A percentile compares a stretch with the other conserved stretches of the same genome.
Conservation (phyloP, 805 yeast species). For the Phaffomyces opuntiae region DNA sequence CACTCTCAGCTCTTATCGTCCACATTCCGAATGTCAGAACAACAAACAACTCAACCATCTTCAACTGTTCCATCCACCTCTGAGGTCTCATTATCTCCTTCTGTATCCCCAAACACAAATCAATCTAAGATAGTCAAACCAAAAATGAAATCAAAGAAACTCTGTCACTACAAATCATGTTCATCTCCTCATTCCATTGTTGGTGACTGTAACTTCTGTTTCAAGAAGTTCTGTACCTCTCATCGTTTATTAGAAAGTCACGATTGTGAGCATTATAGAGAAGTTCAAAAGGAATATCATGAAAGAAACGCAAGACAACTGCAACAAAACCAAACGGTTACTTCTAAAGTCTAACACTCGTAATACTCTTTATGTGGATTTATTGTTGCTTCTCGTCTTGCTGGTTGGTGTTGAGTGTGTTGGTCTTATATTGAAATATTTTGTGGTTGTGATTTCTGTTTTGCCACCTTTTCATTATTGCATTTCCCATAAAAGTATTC, state of each 20-base stretch:
- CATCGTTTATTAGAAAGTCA: constrained; percentile 61
- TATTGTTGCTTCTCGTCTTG: neutral
- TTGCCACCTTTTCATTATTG: too few relatives aligned
- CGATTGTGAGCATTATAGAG: constrained; percentile 50
- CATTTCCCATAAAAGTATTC: too few relatives aligned
- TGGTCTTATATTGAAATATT: too few relatives aligned
- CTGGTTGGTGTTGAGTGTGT: neutral
- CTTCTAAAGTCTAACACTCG: constrained; percentile 38
- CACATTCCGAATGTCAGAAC: too few relatives aligned
- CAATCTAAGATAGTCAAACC: constrained; percentile 10
- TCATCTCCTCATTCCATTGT: constrained; percentile 35
- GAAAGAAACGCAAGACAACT: constrained; percentile 58
- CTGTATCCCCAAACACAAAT: neutral
- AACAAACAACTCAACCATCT: neutral
- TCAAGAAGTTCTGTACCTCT: constrained; percentile 58
- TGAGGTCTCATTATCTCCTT: neutral
- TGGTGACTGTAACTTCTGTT: constrained; percentile 58
- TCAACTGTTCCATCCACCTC: neutral
- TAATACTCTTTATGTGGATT: too few relatives aligned
- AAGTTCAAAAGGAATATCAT: constrained; percentile 52
- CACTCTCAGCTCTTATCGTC: too few relatives aligned
- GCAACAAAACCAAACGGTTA: constrained; percentile 53
- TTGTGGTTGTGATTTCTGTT: too few relatives aligned
- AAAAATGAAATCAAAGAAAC: constrained; percentile 25
- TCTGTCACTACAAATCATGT: constrained; percentile 21